Base-by-base conservation (phyloP, 192 early-diverging fungal genomes). In the Backusella sp. region DNA sequence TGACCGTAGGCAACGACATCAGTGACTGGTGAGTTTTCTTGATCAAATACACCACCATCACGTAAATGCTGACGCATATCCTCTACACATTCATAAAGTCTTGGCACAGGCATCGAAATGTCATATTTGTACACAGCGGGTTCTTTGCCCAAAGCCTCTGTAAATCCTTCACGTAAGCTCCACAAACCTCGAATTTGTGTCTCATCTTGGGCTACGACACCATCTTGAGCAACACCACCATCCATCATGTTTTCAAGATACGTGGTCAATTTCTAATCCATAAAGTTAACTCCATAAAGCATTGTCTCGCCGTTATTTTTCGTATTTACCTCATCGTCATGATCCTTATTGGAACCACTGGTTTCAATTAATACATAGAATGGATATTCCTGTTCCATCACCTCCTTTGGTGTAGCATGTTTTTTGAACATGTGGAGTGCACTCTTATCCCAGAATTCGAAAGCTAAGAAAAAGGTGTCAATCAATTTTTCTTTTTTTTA, bases 321-420 rank as follows among this genome's bases (percentile, higher is more conserved):
- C 34, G 26, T 44, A 35, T n/a, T 68, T 42, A 80, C 79, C 46
- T 92, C 96, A 74, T 95, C 92, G 77, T 99, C 97, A 82, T 99
- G 98, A 0, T 94, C 92, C 75, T 95, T 93, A 79, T 95, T 96
- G 46, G 92, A 94, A 1, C 98, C 98, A 68, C 88, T 91, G 1
- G 97, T 99, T 84, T 99, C 98, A 66, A 99, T 85, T 69, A 99
- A 84, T 14, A 98, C 93, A 73, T 96, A 96, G 84, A 99, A 99
- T 21, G 92, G 94, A 66, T 90, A 90, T 39, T 87, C 76, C 6
- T 79, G 68, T 34, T 85, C 75, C 70, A 96, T 88, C 21, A 95
- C 92, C 69, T 86, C 86, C 37, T 94, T 91, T 62, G 86, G 77
- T 0, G 74, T 80, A 34, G 92, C 80, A 82, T 99, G 94, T 53